These are phyloP conservation scores for Lithocarpus polystachyus DNA, from an alignment of 306 rosid genomes.

Conservation along the genomic window DNA sequence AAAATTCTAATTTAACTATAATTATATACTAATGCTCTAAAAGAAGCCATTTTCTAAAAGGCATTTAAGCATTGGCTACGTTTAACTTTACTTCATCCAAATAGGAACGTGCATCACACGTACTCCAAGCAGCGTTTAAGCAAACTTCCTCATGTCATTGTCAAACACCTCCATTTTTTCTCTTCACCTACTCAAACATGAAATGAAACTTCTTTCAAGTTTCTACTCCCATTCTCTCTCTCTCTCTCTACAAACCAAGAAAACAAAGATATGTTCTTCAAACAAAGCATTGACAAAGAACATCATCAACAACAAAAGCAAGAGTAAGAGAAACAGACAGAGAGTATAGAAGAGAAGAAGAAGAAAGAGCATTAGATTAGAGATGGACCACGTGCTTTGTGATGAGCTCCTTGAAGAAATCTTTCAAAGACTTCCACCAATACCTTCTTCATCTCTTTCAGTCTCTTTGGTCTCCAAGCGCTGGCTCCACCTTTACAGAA, in stretches of 20 bases:
- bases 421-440: constrained; percentile 55
- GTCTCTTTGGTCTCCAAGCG: constrained; percentile 76
- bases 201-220: no score
- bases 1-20: no score
- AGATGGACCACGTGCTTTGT: constrained; percentile 55
- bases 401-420: constrained; percentile 83
- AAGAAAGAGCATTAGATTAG: neutral
- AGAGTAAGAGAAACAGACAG: neutral
- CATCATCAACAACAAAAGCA: neutral
- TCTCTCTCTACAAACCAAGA: neutral
- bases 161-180: constrained; percentile 11
- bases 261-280: neutral
- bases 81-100: neutral
- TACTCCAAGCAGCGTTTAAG: constrained; percentile 26
- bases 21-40: neutral
- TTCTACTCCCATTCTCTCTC: neutral
- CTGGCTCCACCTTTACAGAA: constrained; percentile 78
- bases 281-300: neutral
- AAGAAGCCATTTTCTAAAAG: neutral
- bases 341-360: neutral
- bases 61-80: neutral
- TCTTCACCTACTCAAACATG: constrained; percentile 25
- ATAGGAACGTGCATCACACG: constrained; percentile 39
- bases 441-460: constrained; percentile 46
- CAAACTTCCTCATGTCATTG: constrained; percentile 6